These are phyloP conservation scores for Sphaerobolus stellatus DNA, from an alignment of 1,284 basidiomycete genomes.

Conservation along the genomic window DNA sequence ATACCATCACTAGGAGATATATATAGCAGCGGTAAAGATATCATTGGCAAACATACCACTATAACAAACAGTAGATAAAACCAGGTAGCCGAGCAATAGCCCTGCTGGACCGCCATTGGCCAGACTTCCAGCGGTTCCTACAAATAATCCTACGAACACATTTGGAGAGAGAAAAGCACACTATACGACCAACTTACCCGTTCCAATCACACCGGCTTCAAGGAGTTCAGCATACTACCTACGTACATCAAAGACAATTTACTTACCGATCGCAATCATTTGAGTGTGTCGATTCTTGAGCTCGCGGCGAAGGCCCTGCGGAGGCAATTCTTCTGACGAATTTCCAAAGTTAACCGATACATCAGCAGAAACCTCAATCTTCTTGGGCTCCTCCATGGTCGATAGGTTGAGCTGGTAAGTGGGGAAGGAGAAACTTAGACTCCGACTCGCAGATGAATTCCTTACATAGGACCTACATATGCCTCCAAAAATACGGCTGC, in stretches of 20 bases:
- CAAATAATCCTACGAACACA: constrained; percentile 48
- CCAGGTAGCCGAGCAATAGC: constrained; percentile 1
- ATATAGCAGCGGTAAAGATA: neutral
- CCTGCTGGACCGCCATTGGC: constrained; percentile 41
- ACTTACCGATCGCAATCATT: constrained; percentile 11
- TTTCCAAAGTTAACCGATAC: neutral
- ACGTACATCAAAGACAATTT: neutral
- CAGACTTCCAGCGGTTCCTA: constrained; percentile 63
- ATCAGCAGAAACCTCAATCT: neutral
- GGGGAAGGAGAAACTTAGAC: too few relatives aligned
- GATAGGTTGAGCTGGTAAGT: neutral
- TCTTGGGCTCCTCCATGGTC: neutral
- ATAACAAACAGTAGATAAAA: constrained; percentile 8
- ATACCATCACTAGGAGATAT: constrained; percentile 29
- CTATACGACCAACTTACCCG: neutral
- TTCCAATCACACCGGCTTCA: constrained; percentile 10
- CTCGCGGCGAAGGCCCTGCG: neutral
- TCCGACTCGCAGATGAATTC: too few relatives aligned
- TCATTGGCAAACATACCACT: neutral
- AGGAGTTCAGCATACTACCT: neutral
- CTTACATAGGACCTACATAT: too few relatives aligned
- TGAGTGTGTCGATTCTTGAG: constrained; percentile 11
- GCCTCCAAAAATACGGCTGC: too few relatives aligned
- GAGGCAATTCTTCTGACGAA: neutral
- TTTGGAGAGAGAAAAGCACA: neutral